A percentile compares a stretch with the other conserved stretches of the same genome.
These are phyloP conservation scores for Rugonectria rugulosa DNA, from an alignment of 2,329 filamentous ascomycete species.

Conservation along the genomic window DNA sequence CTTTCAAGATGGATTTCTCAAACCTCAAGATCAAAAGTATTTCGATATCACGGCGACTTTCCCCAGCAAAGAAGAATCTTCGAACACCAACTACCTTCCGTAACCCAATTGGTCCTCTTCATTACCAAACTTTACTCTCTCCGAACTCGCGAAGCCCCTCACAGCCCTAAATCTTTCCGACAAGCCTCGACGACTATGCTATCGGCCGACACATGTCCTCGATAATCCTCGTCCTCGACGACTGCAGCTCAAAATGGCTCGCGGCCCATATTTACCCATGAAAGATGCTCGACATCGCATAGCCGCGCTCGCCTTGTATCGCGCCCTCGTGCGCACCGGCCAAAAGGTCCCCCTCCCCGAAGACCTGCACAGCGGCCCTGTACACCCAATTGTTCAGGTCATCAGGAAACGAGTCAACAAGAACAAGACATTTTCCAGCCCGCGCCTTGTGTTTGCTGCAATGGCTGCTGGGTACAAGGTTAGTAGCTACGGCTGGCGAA, in stretches of 20 bases:
- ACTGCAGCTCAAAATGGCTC: slow-evolving; percentile 36
- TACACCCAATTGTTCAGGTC: slow-evolving; percentile 61
- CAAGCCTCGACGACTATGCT: slow-evolving; percentile 16
- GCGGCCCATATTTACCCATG: slow-evolving; percentile 53
- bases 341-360: slow-evolving; percentile 59
- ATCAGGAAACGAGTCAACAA: slow-evolving; percentile 69
- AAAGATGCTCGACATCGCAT: slow-evolving; percentile 60
- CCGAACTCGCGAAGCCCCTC: not conserved
- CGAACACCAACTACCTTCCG: not conserved
- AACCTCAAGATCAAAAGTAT: too few species aligned
- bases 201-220: slow-evolving; percentile 1
- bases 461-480: slow-evolving; percentile 75
- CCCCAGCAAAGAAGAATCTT: too few species aligned
- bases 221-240: not conserved
- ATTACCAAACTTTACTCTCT: not conserved
- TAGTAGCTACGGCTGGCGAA: not conserved
- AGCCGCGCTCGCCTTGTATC: slow-evolving; percentile 74
- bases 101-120: not conserved
- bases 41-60: not conserved
- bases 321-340: slow-evolving; percentile 70
- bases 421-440: slow-evolving; percentile 65
- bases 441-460: slow-evolving; percentile 65
- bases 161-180: not conserved
- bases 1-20: not conserved
- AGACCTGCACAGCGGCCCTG: slow-evolving; percentile 43